phyloP scores from a whole-genome alignment of 345 rosid genomes.

The Eucalyptus leucophloia region DNA sequence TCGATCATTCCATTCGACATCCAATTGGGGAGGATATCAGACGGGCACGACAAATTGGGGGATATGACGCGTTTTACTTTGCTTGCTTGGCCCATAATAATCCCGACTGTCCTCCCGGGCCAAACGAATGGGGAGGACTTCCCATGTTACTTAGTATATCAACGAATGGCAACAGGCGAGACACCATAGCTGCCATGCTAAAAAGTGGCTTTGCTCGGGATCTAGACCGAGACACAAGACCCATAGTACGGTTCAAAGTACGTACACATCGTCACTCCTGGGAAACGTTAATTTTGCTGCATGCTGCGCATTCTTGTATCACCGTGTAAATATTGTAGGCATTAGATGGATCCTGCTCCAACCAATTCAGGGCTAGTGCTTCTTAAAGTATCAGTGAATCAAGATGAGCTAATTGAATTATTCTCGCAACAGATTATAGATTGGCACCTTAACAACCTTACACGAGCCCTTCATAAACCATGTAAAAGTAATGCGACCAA shows the following conservation, averaged over 20 bases:
- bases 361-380: neutral
- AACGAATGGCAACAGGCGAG: neutral
- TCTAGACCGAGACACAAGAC: slow-evolving; percentile 20
- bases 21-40: slow-evolving; percentile 9
- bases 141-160: neutral
- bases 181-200: slow-evolving; percentile 9
- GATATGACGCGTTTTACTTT: slow-evolving; percentile 22
- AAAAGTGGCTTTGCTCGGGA: slow-evolving; percentile 34
- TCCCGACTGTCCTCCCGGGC: slow-evolving; percentile 32
- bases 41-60: slow-evolving; percentile 26
- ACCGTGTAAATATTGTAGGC: neutral
- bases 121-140: slow-evolving; percentile 35
- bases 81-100: slow-evolving; percentile 21
- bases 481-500: neutral
- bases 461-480: neutral
- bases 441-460: neutral
- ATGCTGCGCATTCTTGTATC: neutral
- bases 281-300: neutral
- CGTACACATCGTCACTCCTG: neutral
- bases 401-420: neutral
- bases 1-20: slow-evolving; percentile 15
- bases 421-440: neutral
- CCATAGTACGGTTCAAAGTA: slow-evolving; percentile 24
- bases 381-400: neutral
- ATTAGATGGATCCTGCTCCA: neutral